Percentiles rank a stretch among this genome's conserved stretches.
Evolutionary conservation across 176 grass and related monocot genomes (phyloP).

Genomic region (Hyparrhenia diplandra): DNA sequence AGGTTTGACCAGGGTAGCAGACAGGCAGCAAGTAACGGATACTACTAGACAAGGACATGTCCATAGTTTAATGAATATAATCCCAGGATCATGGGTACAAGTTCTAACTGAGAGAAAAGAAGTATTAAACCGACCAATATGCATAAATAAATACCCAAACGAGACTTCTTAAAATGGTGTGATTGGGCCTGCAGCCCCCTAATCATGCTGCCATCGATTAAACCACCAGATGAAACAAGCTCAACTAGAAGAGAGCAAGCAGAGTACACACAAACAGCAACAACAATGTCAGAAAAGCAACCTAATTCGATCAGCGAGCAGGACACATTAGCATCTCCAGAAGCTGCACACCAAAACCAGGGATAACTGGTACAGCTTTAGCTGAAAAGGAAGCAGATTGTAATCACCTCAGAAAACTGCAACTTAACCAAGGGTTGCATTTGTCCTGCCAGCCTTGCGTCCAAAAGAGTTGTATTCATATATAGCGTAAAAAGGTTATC

Average conservation of each 20-base stretch:
- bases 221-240: background rate
- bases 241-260: background rate
- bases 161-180: background rate
- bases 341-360: slow-evolving; percentile 4
- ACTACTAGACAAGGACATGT: background rate
- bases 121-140: slow-evolving; percentile 24
- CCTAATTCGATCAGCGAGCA: slow-evolving; percentile 11
- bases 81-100: background rate
- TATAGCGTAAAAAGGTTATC: background rate
- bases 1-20: slow-evolving; percentile 9
- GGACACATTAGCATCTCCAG: background rate
- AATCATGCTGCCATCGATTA: background rate
- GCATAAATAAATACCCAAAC: slow-evolving; percentile 1
- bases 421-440: background rate
- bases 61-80: slow-evolving; percentile 18
- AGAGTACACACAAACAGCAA: background rate
- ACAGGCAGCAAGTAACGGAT: slow-evolving; percentile 11
- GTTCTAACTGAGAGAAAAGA: slow-evolving; percentile 16
- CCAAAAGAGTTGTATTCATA: background rate
- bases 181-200: slow-evolving; percentile 6
- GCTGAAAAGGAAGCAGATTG: background rate
- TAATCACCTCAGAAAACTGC: background rate
- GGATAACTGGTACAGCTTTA: background rate
- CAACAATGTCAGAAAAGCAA: slow-evolving; percentile 8
- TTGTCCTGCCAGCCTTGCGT: background rate